Evolutionary conservation across 371 early-diverging fungal genomes (phyloP).

Genomic region (Gilbertella persicaria): DNA sequence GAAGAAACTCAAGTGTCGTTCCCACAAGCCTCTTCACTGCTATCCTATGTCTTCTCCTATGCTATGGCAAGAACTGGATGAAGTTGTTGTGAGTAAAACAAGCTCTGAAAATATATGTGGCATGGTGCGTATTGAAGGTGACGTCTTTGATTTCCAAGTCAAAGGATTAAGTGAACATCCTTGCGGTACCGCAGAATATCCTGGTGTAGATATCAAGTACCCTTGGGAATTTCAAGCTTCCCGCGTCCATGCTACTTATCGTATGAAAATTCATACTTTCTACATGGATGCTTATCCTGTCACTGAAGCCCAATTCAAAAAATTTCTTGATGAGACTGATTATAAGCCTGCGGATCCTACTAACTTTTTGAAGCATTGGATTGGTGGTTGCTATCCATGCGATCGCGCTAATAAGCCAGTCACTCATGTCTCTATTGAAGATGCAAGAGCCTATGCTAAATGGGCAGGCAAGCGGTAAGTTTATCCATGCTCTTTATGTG

Average conservation of each 20-base stretch:
- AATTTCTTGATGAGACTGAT: slow-evolving; percentile 24
- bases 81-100: slow-evolving; percentile 17
- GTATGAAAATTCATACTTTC: slow-evolving; percentile 27
- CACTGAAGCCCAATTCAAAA: slow-evolving; percentile 32
- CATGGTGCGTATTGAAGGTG: slow-evolving; percentile 36
- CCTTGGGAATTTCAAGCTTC: slow-evolving; percentile 35
- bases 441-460: slow-evolving; percentile 35
- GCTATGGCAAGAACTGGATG: slow-evolving; percentile 34
- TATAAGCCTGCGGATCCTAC: slow-evolving; percentile 30
- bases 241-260: slow-evolving; percentile 19
- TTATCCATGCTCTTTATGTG: neutral
- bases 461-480: slow-evolving; percentile 39
- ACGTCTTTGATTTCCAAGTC: slow-evolving; percentile 20
- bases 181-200: slow-evolving; percentile 6
- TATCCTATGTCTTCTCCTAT: slow-evolving; percentile 21
- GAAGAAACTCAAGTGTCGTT: slow-evolving; percentile 11
- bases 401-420: slow-evolving; percentile 31
- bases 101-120: slow-evolving; percentile 15
- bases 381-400: slow-evolving; percentile 29
- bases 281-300: slow-evolving; percentile 33
- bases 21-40: slow-evolving; percentile 13
- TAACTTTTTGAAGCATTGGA: slow-evolving; percentile 34
- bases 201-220: slow-evolving; percentile 27
- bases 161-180: slow-evolving; percentile 19
- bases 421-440: slow-evolving; percentile 34